phyloP scores from a whole-genome alignment of 1,139 yeast species.

The Saccharomyces uvarum region DNA sequence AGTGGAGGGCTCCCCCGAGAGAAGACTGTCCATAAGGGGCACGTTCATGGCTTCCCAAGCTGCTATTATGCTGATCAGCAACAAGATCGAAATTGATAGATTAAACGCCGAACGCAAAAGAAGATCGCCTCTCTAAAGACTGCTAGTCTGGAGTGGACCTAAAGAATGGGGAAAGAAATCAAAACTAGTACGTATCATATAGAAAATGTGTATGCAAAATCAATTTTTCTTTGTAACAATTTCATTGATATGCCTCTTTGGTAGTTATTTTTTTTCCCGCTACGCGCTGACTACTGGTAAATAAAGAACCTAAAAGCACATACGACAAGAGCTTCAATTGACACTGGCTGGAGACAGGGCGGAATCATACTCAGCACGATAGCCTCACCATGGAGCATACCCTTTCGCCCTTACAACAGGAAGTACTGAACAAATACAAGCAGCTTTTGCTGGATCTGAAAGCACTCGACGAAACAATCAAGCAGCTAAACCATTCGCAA shows the following conservation, averaged over 20 bases:
- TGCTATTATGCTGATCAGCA: slow-evolving; percentile 72
- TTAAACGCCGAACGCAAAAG: slow-evolving; percentile 15
- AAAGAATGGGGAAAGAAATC: not conserved
- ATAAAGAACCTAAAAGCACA: not conserved
- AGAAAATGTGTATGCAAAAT: too few species aligned
- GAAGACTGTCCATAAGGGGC: slow-evolving; percentile 68
- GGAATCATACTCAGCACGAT: not conserved
- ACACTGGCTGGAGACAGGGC: not conserved
- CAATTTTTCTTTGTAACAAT: too few species aligned
- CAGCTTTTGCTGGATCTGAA: slow-evolving; percentile 23
- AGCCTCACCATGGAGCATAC: not conserved
- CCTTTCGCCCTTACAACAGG: slow-evolving; percentile 21
- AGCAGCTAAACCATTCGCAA: slow-evolving; percentile 17
- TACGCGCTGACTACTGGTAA: not conserved
- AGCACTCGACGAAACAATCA: slow-evolving; percentile 25
- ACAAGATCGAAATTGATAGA: slow-evolving; percentile 48
- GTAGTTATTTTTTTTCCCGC: not conserved
- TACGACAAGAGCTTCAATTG: not conserved
- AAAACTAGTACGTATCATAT: not conserved
- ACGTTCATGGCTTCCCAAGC: slow-evolving; percentile 61
- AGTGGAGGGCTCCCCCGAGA: slow-evolving; percentile 43
- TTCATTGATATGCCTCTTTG: too few species aligned
- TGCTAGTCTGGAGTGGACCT: not conserved
- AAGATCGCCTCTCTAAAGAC: not conserved
- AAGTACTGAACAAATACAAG: slow-evolving; percentile 25